These are phyloP conservation scores for Fistulifera pelliculosa DNA, from an alignment of 108 stramenopile species.

Conservation along the genomic window DNA sequence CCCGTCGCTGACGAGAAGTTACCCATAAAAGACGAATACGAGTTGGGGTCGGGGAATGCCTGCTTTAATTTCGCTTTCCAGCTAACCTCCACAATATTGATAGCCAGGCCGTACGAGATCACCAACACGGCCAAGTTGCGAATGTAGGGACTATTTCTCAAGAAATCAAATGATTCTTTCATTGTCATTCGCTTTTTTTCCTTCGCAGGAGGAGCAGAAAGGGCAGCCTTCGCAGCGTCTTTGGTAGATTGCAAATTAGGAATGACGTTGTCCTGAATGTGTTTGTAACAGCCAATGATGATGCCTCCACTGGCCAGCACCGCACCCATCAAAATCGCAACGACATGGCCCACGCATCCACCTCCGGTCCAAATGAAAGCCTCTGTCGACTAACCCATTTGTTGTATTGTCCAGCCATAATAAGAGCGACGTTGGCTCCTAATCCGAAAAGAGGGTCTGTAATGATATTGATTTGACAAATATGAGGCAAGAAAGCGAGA, in stretches of 20 bases:
- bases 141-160: conserved; percentile 86
- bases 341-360: conserved; percentile 89
- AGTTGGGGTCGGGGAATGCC: conserved; percentile 94
- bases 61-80: conserved; percentile 98
- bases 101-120: conserved; percentile 96
- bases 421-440: conserved; percentile 92
- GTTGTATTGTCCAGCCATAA: conserved; percentile 95
- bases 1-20: conserved; percentile 95
- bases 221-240: conserved; percentile 34
- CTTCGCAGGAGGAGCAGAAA: conserved; percentile 43
- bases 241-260: conserved; percentile 14
- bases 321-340: conserved; percentile 92
- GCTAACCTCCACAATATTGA: conserved; percentile 98
- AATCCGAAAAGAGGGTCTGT: conserved; percentile 92
- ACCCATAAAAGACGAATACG: conserved; percentile 98
- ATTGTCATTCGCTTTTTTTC: conserved; percentile 84
- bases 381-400: conserved; percentile 82
- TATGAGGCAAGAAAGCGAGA: not conserved
- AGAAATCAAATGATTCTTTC: conserved; percentile 87
- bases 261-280: conserved; percentile 89
- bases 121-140: conserved; percentile 88
- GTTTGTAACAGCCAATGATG: conserved; percentile 66
- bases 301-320: conserved; percentile 77
- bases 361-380: conserved; percentile 67
- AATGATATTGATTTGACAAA: conserved; percentile 1